These are phyloP conservation scores for Ocimum tenuiflorum DNA, from an alignment of 257 asterid species.

Conservation along the genomic window DNA sequence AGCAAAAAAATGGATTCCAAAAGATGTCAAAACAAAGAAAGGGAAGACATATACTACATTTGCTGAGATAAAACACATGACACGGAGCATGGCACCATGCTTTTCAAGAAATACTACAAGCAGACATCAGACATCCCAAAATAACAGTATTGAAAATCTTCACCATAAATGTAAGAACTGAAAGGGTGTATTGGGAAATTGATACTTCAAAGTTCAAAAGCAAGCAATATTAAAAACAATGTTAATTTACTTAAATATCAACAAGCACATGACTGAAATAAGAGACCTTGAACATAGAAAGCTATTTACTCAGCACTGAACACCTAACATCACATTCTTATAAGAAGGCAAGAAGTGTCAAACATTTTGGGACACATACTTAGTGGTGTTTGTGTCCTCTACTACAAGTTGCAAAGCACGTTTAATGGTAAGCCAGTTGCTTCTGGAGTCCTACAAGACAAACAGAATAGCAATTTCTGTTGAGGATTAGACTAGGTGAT, in stretches of 20 bases:
- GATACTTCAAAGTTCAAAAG: background rate
- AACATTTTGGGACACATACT: constrained; percentile 36
- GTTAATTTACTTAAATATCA: background rate
- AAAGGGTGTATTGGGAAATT: background rate
- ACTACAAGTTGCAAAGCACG: constrained; percentile 78
- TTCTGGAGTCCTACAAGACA: constrained; percentile 67
- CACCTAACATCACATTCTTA: constrained; percentile 1
- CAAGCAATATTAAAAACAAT: background rate
- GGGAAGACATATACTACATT: background rate
- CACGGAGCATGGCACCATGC: background rate
- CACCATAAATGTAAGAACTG: too few species aligned
- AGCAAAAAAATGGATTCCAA: background rate
- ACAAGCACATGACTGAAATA: background rate
- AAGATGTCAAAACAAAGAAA: background rate
- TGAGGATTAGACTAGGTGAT: constrained; percentile 3
- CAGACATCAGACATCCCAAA: background rate
- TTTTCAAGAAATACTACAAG: background rate
- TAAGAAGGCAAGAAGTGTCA: constrained; percentile 11
- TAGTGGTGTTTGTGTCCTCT: constrained; percentile 79
- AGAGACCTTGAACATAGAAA: constrained; percentile 1
- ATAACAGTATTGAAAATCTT: background rate
- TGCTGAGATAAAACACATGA: background rate
- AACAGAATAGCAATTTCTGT: constrained; percentile 12
- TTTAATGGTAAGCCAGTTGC: constrained; percentile 82
- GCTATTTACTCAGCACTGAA: background rate